Evolutionary conservation across 202 grass and related monocot genomes (phyloP).

Genomic region (Bolboschoenoplectus hybrid): DNA sequence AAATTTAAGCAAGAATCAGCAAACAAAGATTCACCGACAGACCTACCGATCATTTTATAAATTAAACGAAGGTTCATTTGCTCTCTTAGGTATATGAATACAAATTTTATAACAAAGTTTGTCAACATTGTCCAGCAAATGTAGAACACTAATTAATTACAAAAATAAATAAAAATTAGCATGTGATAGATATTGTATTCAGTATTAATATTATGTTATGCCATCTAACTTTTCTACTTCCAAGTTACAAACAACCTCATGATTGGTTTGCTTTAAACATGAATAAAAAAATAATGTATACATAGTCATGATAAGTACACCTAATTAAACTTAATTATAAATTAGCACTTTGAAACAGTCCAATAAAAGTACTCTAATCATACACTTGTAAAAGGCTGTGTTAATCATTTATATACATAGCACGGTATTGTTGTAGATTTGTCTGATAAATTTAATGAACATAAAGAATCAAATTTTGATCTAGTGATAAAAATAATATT

Average conservation of each 20-base stretch:
- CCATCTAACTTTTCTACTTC: constrained; percentile 3
- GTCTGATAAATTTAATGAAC: too few species aligned
- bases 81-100: background rate
- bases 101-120: background rate
- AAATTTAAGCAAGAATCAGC: constrained; percentile 25
- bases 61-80: constrained; percentile 40
- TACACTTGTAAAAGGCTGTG: background rate
- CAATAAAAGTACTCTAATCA: background rate
- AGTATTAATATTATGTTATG: background rate
- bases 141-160: background rate
- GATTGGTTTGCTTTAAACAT: constrained; percentile 9
- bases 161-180: background rate
- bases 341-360: constrained; percentile 35
- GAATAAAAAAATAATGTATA: background rate
- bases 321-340: background rate
- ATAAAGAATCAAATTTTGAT: too few species aligned
- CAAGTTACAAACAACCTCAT: constrained; percentile 4
- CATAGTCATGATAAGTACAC: constrained; percentile 32
- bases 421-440: background rate
- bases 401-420: background rate
- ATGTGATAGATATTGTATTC: constrained; percentile 25
- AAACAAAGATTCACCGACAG: constrained; percentile 41
- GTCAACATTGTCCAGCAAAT: constrained; percentile 17
- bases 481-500: too few species aligned
- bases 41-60: constrained; percentile 22